Base-by-base conservation (phyloP, 768 basidiomycete genomes). In the Leccinum boreale region DNA sequence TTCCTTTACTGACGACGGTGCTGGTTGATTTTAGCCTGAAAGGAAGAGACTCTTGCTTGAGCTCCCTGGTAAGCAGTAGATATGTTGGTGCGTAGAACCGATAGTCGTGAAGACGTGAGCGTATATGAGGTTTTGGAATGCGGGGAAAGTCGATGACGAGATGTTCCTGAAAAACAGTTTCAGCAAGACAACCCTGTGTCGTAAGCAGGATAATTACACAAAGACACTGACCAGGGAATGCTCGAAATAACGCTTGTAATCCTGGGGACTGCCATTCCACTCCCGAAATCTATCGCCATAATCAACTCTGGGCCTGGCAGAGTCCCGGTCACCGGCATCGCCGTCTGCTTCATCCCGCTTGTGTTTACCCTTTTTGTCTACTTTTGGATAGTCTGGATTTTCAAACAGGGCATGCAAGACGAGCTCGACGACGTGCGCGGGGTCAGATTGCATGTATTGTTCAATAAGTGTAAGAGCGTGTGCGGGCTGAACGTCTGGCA, bases 31-130 rank as follows among this genome's bases (percentile, higher is more conserved):
- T 79, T 28, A 70, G 69, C 24, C 58, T 71, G 64, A 79, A 80
- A 0, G 79, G 78, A 21, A 72, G 72, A 1, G 64, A 58, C 0
- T 59, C 60, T 42, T 7, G 65, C 61, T 59, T 69, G 56, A 63
- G 65, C 28, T 73, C 71, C 57, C 81, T 74, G 0, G 64, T 63
- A 9, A 93, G 75, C 14, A 70, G 69, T 28, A 89, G 68, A 66
- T 85, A 81, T 0, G 90, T 78, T 0, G 90, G 88, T 0, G 85
- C 88, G 64, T 90, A 94, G 29, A 89, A 77, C 1, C 62, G 62
- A 54, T 79, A 62, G 0, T 52, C 45, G 2, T 56, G 36, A 6
- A 88, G 74, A 10, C 65, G 69, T n/a, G 66, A 62, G 23, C 81
- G 81, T 39, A 91, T 74, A 63, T 85, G 79, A 0, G 76, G 65